Conservation (phyloP, 1,284 basidiomycete genomes). For the Phylloboletellus chloephorus region DNA sequence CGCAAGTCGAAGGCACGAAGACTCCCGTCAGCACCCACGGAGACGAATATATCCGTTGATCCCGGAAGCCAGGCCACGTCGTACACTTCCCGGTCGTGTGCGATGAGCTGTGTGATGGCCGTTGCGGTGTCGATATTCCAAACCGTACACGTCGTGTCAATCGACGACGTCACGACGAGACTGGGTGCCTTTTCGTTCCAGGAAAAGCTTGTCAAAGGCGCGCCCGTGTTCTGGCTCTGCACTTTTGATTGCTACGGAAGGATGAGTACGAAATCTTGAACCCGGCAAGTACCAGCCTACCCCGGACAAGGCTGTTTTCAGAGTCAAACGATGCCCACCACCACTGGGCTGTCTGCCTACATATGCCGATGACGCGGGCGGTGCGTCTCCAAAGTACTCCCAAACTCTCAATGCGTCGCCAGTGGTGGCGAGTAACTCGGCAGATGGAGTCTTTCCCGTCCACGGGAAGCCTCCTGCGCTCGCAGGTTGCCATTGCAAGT, state of each 20-base stretch:
- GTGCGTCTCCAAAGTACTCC: conserved; percentile 69
- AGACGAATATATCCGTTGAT: conserved; percentile 97
- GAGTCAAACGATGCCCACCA: conserved; percentile 54
- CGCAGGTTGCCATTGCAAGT: conserved; percentile 78
- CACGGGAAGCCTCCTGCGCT: conserved; percentile 56
- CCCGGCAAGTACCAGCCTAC: conserved; percentile 45
- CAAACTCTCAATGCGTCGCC: conserved; percentile 87
- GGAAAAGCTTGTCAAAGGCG: conserved; percentile 91
- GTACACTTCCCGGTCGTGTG: conserved; percentile 97
- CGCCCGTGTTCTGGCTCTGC: conserved; percentile 74
- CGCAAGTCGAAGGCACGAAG: conserved; percentile 95
- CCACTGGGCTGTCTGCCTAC: conserved; percentile 60
- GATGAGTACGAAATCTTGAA: conserved; percentile 12
- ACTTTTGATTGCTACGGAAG: conserved; percentile 74
- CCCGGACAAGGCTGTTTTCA: conserved; percentile 74
- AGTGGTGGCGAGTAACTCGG: conserved; percentile 85
- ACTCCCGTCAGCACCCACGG: conserved; percentile 95
- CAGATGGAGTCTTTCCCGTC: conserved; percentile 54
- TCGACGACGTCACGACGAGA: conserved; percentile 91
- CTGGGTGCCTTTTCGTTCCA: conserved; percentile 91
- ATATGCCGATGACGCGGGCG: conserved; percentile 55
- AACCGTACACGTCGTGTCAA: conserved; percentile 92
- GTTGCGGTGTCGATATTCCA: conserved; percentile 96
- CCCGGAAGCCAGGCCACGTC: conserved; percentile 98
- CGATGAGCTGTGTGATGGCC: conserved; percentile 97